A percentile compares a stretch with the other conserved stretches of the same genome.
phyloP scores from a whole-genome alignment of 2,329 filamentous ascomycete genomes.

The Basipetospora chlamydospora region DNA sequence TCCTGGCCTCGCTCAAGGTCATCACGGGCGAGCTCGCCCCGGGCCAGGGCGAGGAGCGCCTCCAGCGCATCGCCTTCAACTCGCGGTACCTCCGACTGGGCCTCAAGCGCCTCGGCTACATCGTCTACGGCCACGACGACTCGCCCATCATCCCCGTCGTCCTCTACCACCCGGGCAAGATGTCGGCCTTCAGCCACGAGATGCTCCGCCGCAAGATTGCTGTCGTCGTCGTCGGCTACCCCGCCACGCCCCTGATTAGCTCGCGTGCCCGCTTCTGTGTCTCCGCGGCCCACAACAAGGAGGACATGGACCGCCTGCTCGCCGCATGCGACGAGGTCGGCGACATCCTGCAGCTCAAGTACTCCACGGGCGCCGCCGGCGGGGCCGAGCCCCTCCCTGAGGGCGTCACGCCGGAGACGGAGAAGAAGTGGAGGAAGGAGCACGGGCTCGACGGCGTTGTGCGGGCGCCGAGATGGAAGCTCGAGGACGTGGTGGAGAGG shows the following conservation, averaged over 20 bases:
- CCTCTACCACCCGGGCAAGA: conserved; percentile 97
- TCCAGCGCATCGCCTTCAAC: conserved; percentile 95
- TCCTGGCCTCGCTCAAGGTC: conserved; percentile 70
- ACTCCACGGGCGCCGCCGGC: conserved; percentile 88
- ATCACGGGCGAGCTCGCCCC: conserved; percentile 79
- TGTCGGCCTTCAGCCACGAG: conserved; percentile 94
- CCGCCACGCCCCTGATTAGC: conserved; percentile 86
- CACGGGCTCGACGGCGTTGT: conserved; percentile 59
- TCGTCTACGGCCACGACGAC: conserved; percentile 94
- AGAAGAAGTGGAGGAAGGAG: conserved; percentile 49
- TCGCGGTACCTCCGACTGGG: conserved; percentile 95
- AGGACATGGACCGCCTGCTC: conserved; percentile 83
- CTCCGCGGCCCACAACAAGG: conserved; percentile 93
- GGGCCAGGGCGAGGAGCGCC: conserved; percentile 86
- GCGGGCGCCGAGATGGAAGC: conserved; percentile 61
- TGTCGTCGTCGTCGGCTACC: conserved; percentile 93
- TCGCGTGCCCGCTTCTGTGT: conserved; percentile 93
- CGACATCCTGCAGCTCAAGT: conserved; percentile 85
- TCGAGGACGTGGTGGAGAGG: conserved; percentile 67
- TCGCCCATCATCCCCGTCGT: conserved; percentile 91
- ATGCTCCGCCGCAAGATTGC: conserved; percentile 98
- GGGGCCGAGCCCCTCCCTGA: conserved; percentile 65
- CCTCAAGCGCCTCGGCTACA: conserved; percentile 90
- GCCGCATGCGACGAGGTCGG: conserved; percentile 86
- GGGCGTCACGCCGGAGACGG: conserved; percentile 55